Conservation (phyloP, 139 green algal species). For the Cymbomonas tetramitiformis region DNA sequence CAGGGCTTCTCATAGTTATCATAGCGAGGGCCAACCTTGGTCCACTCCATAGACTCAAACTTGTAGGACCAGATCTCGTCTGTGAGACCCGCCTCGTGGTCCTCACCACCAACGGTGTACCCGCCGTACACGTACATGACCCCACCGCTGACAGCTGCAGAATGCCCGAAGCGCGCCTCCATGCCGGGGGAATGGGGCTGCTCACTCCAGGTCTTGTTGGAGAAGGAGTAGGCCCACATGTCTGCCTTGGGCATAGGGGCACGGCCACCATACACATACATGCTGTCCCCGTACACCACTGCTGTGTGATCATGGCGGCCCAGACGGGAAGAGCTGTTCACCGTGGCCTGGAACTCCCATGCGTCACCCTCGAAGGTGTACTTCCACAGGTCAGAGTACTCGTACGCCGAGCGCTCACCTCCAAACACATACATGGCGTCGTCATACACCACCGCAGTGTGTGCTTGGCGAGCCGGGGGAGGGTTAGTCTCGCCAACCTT, state of each 20-base stretch:
- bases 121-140: conserved; percentile 20
- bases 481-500: neutral
- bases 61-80: conserved; percentile 16
- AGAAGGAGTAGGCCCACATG: conserved; percentile 17
- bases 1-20: conserved; percentile 12
- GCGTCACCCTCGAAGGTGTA: conserved; percentile 13
- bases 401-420: conserved; percentile 20
- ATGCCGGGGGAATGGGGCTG: neutral
- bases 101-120: too few relatives aligned
- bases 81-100: conserved; percentile 1
- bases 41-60: conserved; percentile 6
- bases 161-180: conserved; percentile 19
- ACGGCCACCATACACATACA: conserved; percentile 23
- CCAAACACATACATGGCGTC: conserved; percentile 23
- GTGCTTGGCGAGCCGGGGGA: conserved; percentile 17
- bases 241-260: conserved; percentile 6
- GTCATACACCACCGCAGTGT: conserved; percentile 13
- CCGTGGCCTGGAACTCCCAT: conserved; percentile 10
- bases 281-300: conserved; percentile 12
- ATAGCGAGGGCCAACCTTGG: conserved; percentile 10
- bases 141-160: conserved; percentile 2
- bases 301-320: conserved; percentile 21
- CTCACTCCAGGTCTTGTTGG: neutral
- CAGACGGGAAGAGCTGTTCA: neutral
- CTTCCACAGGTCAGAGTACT: conserved; percentile 22